Evolutionary conservation across 768 basidiomycete genomes (phyloP), one percentile per base, ranked within the genome.

Genomic region (Wakefieldia striispora): DNA sequence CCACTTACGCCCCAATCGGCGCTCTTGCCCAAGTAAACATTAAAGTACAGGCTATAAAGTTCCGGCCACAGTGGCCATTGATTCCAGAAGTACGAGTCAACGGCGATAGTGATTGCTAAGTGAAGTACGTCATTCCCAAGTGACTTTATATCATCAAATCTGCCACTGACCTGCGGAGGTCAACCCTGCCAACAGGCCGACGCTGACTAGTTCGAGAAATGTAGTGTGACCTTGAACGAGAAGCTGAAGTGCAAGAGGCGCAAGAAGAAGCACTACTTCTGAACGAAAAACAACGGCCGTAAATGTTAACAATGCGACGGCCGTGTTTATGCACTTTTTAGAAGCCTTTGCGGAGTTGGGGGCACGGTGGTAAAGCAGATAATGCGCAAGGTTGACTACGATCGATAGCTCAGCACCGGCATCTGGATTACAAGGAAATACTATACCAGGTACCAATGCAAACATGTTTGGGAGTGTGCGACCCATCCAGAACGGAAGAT

Each of bases 391-490:
- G 50, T 84, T 90, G 23, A 87, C 88, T 42, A 17, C 27, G 17
- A 29, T 33, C 40, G 12, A 45, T 38, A 11, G 40, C 34, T 46
- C 13, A 47, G 44, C 35, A 23, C 31, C 37, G 10, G 9, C n/a
- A 31, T 31, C 7, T 40, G 33, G 31, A 12, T n/a, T 6, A 23
- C 39, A 1, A n/a, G 17, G 31, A 16, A 13, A 40, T n/a, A 55
- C 70, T 20, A 13, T 54, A 95, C 93, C 89, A 39, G 85, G 81
- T 2, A 88, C 72, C 16, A 94, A 70, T 4, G 93, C 93, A 53
- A 94, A 84, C 84, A 93, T 95, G 65, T 98, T 99, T 1, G 97
- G 95, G 7, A 98, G 68, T 0, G 95, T 97, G 46, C 97, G 72
- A 3, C 93, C 84, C 76, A 93, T 90, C 86, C 92, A 98, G 66